phyloP scores from a whole-genome alignment of 805 yeast species.

The Starmerella roubikii region DNA sequence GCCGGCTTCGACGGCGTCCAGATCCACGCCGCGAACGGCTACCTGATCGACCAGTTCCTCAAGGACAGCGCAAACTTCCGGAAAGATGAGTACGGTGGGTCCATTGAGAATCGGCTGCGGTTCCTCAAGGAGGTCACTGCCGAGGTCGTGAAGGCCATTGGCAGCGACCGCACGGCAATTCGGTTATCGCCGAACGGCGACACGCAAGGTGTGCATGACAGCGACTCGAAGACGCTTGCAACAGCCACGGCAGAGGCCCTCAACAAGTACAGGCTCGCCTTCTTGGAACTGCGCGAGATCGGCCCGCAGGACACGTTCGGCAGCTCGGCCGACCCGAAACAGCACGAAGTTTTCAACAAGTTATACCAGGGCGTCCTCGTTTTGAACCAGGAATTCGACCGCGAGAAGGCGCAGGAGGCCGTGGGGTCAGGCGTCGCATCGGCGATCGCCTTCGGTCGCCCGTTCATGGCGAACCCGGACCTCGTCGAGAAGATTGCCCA shows the following conservation, averaged over 20 bases:
- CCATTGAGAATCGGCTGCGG: conserved; percentile 34
- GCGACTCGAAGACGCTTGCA: conserved; percentile 25
- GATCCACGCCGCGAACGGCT: conserved; percentile 55
- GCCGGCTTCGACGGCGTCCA: no score
- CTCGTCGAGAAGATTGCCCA: conserved; percentile 24
- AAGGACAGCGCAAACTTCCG: conserved; percentile 35
- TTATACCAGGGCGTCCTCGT: conserved; percentile 40
- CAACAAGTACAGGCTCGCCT: conserved; percentile 33
- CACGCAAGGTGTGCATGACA: conserved; percentile 24
- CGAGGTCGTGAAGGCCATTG: conserved; percentile 38
- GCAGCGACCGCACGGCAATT: conserved; percentile 36
- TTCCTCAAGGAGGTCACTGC: conserved; percentile 40
- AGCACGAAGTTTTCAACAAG: conserved; percentile 37
- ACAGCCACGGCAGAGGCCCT: conserved; percentile 18
- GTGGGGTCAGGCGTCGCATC: conserved; percentile 15
- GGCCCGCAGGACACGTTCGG: conserved; percentile 24
- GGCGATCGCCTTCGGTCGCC: conserved; percentile 35
- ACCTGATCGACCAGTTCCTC: conserved; percentile 37
- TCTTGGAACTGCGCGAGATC: conserved; percentile 34
- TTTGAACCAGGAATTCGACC: conserved; percentile 17
- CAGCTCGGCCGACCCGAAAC: conserved; percentile 27
- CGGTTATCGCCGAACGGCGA: conserved; percentile 26
- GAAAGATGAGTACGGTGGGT: conserved; percentile 53
- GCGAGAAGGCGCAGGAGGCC: conserved; percentile 15
- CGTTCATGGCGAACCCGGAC: conserved; percentile 25